phyloP scores from a whole-genome alignment of 345 rosid species.

The Raphanus sativus region DNA sequence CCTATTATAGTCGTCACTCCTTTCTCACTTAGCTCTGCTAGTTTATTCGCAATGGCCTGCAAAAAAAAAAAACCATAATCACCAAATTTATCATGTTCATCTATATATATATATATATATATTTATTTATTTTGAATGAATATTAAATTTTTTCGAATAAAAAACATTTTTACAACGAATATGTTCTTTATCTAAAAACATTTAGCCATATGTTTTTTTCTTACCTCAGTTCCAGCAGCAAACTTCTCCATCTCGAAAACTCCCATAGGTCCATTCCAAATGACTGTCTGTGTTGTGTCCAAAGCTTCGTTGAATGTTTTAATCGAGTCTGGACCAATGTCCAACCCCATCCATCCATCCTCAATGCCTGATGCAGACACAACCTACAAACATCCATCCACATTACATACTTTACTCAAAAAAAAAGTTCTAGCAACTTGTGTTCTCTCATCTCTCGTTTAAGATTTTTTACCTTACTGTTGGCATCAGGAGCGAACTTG shows the following conservation, averaged over 20 bases:
- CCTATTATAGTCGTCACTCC: slow-evolving; percentile 96
- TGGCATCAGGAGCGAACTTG: not conserved
- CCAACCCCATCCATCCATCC: slow-evolving; percentile 95
- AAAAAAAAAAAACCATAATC: not conserved
- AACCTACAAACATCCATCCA: slow-evolving; percentile 41
- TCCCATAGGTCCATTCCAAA: slow-evolving; percentile 99
- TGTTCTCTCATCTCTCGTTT: too few relatives aligned
- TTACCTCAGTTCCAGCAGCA: slow-evolving; percentile 84
- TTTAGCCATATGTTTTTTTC: not conserved
- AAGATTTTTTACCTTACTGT: not conserved
- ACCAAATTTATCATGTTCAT: not conserved
- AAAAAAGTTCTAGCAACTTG: slow-evolving; percentile 3
- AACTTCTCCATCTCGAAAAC: slow-evolving; percentile 90
- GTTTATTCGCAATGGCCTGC: slow-evolving; percentile 69
- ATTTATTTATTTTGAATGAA: too few relatives aligned
- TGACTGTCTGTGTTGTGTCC: slow-evolving; percentile 70
- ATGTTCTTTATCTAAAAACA: too few relatives aligned
- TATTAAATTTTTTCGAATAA: too few relatives aligned
- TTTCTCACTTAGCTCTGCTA: slow-evolving; percentile 74
- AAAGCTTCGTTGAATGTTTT: slow-evolving; percentile 64
- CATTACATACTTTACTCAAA: not conserved
- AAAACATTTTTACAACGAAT: too few relatives aligned
- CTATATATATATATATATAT: too few relatives aligned
- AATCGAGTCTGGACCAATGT: slow-evolving; percentile 78
- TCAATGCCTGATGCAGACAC: slow-evolving; percentile 77